phyloP scores from a whole-genome alignment of 345 rosid species.

The Populus davidiana region DNA sequence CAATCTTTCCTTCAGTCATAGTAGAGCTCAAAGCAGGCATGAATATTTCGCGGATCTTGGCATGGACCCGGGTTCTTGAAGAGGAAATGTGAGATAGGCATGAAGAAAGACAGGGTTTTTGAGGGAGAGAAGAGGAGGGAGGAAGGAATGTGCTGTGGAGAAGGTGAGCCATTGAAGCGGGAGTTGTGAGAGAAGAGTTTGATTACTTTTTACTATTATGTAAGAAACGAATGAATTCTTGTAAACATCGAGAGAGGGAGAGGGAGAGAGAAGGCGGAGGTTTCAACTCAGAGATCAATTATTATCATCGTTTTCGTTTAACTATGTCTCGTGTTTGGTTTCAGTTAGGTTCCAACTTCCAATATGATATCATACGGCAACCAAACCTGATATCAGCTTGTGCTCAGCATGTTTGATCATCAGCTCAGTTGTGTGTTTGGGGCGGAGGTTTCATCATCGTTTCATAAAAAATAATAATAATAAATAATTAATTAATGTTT shows the following conservation, averaged over 20 bases:
- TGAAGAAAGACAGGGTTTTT: constrained; percentile 14
- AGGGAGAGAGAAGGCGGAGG: constrained; percentile 47
- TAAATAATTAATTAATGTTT: too few relatives aligned
- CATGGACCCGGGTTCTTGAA: constrained; percentile 28
- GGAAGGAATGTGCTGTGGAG: not conserved
- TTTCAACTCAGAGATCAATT: constrained; percentile 54
- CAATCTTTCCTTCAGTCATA: constrained; percentile 94
- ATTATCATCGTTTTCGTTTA: not conserved
- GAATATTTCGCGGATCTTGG: constrained; percentile 94
- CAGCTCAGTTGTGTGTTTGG: too few relatives aligned
- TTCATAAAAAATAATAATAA: too few relatives aligned
- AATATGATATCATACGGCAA: too few relatives aligned
- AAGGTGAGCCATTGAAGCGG: not conserved
- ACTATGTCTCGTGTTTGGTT: not conserved
- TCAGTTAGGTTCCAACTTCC: not conserved
- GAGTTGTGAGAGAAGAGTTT: not conserved
- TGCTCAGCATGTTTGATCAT: too few relatives aligned
- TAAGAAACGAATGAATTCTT: constrained; percentile 16
- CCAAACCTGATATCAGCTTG: too few relatives aligned
- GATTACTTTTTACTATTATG: not conserved
- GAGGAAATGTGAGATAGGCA: constrained; percentile 10
- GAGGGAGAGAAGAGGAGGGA: not conserved
- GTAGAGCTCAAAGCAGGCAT: constrained; percentile 99
- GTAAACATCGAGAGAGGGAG: constrained; percentile 61
- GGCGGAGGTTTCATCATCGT: too few relatives aligned